Base-by-base conservation (phyloP, 139 green algal species). In the Tetradesmus lagerheimii region DNA sequence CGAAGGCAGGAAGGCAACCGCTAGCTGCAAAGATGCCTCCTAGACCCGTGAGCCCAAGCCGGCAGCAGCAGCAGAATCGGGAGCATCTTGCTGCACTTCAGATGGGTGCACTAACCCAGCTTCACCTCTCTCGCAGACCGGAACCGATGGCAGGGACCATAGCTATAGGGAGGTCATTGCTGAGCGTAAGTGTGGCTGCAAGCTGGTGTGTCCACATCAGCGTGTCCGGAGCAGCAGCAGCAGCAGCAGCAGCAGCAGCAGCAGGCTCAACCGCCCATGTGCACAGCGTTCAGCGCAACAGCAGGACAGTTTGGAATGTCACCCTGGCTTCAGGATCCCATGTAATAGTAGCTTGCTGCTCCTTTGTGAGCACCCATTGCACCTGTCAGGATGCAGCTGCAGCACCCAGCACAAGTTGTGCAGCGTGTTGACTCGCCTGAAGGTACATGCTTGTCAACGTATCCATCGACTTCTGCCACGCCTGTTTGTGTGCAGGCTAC, bases 71-170 rank as follows among this genome's bases (percentile, higher is more conserved):
- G 25, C 76, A 80, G 74, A 16, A 31, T 31, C 18, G 18, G 16
- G 37, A 45, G 37, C 35, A 45, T 45, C 35, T 71, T 47, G 35
- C 53, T 87, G 53, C 53, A 38, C 45, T 35, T 11, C 47, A 25
- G 38, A 43, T 35, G 18, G 25, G 35, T 31, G 25, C 47, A 31
- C 47, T 37, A 47, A 50, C 11, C 12, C 76, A 37, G 76, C 37
- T 53, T 29, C 31, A 5, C 16, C 9, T 31, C 71, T 27, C 12
- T 3, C 35, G 38, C 39, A 91, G 87, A 25, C 41, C 18, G 87
- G 87, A 38, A 91, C 87, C 25, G 87, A 91, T 86, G 87, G 87
- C 14, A 62, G n/a, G 12, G 87, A 91, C 79, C 78, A 87, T 62
- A 71, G 53, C 25, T 87, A 91, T 37, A 53, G 87, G 35, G 74